A percentile compares a stretch with the other conserved stretches of the same genome.
phyloP scores from a whole-genome alignment of 2,329 filamentous ascomycete genomes.

The Waltergamsia citrina region DNA sequence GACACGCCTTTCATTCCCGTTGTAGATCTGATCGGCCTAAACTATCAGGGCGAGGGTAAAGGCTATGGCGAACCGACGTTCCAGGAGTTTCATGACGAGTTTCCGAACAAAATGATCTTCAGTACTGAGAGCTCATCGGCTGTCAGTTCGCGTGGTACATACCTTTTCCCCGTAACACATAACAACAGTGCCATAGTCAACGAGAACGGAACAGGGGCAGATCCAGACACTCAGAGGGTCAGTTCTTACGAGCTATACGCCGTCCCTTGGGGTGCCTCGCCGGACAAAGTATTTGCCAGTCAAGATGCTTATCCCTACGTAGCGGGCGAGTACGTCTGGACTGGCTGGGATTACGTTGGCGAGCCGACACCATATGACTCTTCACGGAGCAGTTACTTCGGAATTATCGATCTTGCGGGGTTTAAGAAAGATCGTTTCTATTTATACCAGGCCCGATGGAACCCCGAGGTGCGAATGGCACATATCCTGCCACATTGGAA shows the following conservation, averaged over 20 bases:
- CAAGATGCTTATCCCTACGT: constrained; percentile 39
- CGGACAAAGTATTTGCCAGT: constrained; percentile 40
- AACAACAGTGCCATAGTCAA: constrained; percentile 25
- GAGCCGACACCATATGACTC: constrained; percentile 38
- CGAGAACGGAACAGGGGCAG: constrained; percentile 5
- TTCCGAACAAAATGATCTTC: constrained; percentile 36
- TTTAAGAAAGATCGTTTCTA: constrained; percentile 47
- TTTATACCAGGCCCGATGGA: constrained; percentile 44
- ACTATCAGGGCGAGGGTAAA: constrained; percentile 45
- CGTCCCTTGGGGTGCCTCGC: constrained; percentile 31
- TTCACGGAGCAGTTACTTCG: constrained; percentile 41
- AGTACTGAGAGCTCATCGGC: constrained; percentile 31
- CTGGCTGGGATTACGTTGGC: constrained; percentile 37
- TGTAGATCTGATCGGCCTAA: constrained; percentile 37
- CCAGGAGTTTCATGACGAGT: constrained; percentile 30
- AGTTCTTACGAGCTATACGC: constrained; percentile 42
- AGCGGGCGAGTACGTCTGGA: constrained; percentile 43
- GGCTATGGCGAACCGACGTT: constrained; percentile 22
- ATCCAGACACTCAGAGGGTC: constrained; percentile 15
- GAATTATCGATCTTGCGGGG: constrained; percentile 45
- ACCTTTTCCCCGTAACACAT: constrained; percentile 38
- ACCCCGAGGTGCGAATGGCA: constrained; percentile 32
- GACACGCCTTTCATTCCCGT: constrained; percentile 24
- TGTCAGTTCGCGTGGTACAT: constrained; percentile 39
- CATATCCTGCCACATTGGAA: constrained; percentile 48